Percentiles rank a stretch among this genome's conserved stretches.
Conservation (phyloP, 2,329 filamentous ascomycete species). For the Juglanconis oblonga region DNA sequence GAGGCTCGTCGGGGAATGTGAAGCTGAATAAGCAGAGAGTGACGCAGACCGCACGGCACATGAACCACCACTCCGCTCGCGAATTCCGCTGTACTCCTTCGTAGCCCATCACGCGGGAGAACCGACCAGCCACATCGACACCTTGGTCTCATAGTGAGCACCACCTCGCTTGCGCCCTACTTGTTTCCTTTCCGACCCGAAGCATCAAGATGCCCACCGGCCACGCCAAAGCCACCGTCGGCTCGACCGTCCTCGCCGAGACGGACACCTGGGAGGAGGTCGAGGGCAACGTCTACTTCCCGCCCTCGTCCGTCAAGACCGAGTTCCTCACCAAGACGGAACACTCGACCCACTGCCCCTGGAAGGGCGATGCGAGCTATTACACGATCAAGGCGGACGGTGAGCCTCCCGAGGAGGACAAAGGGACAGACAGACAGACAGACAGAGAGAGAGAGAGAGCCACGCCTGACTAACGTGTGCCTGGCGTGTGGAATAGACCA, state of each 20-base stretch:
- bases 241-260: constrained; percentile 48
- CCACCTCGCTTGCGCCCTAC: no score
- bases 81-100: no score
- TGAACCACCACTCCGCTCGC: no score
- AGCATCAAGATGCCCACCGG: constrained; percentile 17
- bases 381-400: constrained; percentile 51
- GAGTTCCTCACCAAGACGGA: constrained; percentile 43
- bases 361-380: constrained; percentile 57
- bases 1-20: no score
- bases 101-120: no score
- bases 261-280: constrained; percentile 51
- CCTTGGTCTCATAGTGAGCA: background rate
- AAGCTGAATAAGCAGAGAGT: no score
- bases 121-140: background rate
- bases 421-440: background rate
- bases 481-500: constrained; percentile 32
- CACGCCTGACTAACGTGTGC: background rate
- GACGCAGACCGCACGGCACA: no score
- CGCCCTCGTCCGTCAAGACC: constrained; percentile 41
- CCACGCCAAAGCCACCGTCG: constrained; percentile 41
- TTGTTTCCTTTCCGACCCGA: no score
- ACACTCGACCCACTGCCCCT: constrained; percentile 48
- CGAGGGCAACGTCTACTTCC: constrained; percentile 59
- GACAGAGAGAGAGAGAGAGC: background rate
- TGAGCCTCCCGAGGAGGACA: constrained; percentile 20